Evolutionary conservation across 1,139 yeast genomes (phyloP).

Genomic region (Kodamaea fungicola): DNA sequence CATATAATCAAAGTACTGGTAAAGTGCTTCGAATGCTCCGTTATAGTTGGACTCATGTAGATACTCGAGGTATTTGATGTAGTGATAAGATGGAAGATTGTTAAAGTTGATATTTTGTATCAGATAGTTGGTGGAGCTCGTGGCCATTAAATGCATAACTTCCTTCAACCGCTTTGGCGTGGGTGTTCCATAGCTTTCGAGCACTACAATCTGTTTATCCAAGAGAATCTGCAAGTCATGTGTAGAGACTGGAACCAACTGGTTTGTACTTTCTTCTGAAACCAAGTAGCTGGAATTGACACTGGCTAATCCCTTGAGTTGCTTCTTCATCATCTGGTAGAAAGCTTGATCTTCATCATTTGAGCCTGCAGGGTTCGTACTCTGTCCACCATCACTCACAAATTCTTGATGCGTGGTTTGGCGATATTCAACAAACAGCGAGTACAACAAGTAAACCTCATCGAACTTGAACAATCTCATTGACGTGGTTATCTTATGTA

Average conservation of each 20-base stretch:
- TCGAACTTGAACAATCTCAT: conserved; percentile 58
- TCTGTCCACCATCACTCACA: conserved; percentile 8
- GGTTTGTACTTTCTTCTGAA: neutral
- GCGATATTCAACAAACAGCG: conserved; percentile 51
- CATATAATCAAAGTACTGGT: conserved; percentile 84
- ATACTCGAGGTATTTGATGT: conserved; percentile 61
- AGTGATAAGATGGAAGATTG: conserved; percentile 59
- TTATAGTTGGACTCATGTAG: conserved; percentile 65
- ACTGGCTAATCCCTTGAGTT: conserved; percentile 17
- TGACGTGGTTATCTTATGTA: conserved; percentile 40
- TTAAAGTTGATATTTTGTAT: conserved; percentile 46
- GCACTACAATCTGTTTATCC: conserved; percentile 52
- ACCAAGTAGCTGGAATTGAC: neutral
- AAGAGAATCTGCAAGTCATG: conserved; percentile 52
- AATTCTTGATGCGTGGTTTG: conserved; percentile 25
- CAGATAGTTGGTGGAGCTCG: conserved; percentile 38
- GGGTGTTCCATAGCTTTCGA: conserved; percentile 53
- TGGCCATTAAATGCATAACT: conserved; percentile 45
- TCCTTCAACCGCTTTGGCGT: conserved; percentile 45
- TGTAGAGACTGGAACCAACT: conserved; percentile 41
- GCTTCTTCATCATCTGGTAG: conserved; percentile 17
- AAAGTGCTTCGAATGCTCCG: conserved; percentile 68
- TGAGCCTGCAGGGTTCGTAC: neutral
- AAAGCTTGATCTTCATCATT: conserved; percentile 14
- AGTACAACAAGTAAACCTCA: conserved; percentile 52